A percentile compares a stretch with the other conserved stretches of the same genome.
These are phyloP conservation scores for Xylariales sp. DNA, from an alignment of 2,329 filamentous ascomycete species.

Conservation along the genomic window DNA sequence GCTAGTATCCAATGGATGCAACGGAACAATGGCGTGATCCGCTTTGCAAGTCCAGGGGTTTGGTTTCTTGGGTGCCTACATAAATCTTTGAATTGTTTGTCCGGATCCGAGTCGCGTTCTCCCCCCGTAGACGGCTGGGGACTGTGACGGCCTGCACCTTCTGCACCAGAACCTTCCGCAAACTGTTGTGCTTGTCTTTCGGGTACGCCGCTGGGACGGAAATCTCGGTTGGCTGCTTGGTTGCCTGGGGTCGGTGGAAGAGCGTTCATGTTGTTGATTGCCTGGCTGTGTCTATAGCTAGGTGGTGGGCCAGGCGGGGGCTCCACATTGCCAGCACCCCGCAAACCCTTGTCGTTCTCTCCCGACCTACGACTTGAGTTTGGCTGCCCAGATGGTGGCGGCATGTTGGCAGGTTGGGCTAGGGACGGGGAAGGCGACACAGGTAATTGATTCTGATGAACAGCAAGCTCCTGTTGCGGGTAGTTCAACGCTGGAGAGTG, in stretches of 20 bases:
- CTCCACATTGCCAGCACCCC: slow-evolving; percentile 32
- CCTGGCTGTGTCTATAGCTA: slow-evolving; percentile 47
- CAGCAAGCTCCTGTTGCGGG: slow-evolving; percentile 19
- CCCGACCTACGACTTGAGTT: slow-evolving; percentile 41
- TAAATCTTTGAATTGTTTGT: slow-evolving; percentile 55
- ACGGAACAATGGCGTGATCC: too few relatives aligned
- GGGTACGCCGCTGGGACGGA: slow-evolving; percentile 33
- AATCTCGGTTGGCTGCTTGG: slow-evolving; percentile 29
- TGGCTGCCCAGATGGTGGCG: slow-evolving; percentile 39
- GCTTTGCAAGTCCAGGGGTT: too few relatives aligned
- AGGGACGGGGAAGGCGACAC: slow-evolving; percentile 12
- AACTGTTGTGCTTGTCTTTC: slow-evolving; percentile 18
- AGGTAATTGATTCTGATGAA: slow-evolving; percentile 16
- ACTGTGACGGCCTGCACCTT: slow-evolving; percentile 52
- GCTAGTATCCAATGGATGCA: neutral
- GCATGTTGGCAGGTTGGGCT: slow-evolving; percentile 38
- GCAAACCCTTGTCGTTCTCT: slow-evolving; percentile 43
- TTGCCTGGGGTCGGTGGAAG: slow-evolving; percentile 34
- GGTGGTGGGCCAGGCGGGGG: slow-evolving; percentile 43
- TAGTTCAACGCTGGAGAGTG: slow-evolving; percentile 36
- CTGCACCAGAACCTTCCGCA: slow-evolving; percentile 35
- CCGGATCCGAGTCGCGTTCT: slow-evolving; percentile 38
- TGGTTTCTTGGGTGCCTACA: slow-evolving; percentile 30
- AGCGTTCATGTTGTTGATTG: slow-evolving; percentile 36
- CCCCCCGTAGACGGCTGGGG: slow-evolving; percentile 46